A percentile compares a stretch with the other conserved stretches of the same genome.
phyloP scores from a whole-genome alignment of 768 basidiomycete genomes.

The Russula ochroleuca region DNA sequence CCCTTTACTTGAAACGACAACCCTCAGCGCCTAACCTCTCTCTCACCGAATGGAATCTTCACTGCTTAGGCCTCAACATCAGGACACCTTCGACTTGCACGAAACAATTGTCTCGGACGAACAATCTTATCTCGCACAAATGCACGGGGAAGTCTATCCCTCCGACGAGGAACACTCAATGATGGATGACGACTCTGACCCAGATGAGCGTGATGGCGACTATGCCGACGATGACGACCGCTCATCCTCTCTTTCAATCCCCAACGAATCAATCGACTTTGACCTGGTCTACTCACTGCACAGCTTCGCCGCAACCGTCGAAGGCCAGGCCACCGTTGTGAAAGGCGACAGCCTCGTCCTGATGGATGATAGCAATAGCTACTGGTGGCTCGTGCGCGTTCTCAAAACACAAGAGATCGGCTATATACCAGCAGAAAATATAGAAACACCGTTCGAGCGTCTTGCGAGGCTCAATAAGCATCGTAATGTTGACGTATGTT shows the following conservation, averaged over 20 bases:
- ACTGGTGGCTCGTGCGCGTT: slow-evolving; percentile 99
- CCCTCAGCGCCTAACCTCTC: background rate
- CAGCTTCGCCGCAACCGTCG: slow-evolving; percentile 95
- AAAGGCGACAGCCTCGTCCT: slow-evolving; percentile 95
- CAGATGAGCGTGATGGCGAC: slow-evolving; percentile 60
- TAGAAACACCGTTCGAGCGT: slow-evolving; percentile 96
- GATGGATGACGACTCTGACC: slow-evolving; percentile 80
- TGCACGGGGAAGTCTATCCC: slow-evolving; percentile 45
- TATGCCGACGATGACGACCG: slow-evolving; percentile 74
- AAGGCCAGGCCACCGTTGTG: slow-evolving; percentile 97
- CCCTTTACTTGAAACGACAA: background rate
- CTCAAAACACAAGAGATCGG: slow-evolving; percentile 98
- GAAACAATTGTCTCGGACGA: slow-evolving; percentile 56
- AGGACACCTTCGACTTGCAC: slow-evolving; percentile 71
- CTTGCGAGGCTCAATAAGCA: slow-evolving; percentile 95
- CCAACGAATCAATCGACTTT: slow-evolving; percentile 90
- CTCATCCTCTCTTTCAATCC: slow-evolving; percentile 79
- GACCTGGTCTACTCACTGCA: slow-evolving; percentile 91
- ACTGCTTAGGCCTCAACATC: slow-evolving; percentile 31
- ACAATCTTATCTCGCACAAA: slow-evolving; percentile 45
- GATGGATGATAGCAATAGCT: slow-evolving; percentile 98
- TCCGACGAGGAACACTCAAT: slow-evolving; percentile 80
- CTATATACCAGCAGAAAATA: slow-evolving; percentile 98
- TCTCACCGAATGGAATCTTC: slow-evolving; percentile 13
- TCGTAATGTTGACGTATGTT: slow-evolving; percentile 88